A percentile compares a stretch with the other conserved stretches of the same genome.
These are phyloP conservation scores for Cladosporium sp. DNA, from an alignment of 2,329 filamentous ascomycete species.

Conservation along the genomic window DNA sequence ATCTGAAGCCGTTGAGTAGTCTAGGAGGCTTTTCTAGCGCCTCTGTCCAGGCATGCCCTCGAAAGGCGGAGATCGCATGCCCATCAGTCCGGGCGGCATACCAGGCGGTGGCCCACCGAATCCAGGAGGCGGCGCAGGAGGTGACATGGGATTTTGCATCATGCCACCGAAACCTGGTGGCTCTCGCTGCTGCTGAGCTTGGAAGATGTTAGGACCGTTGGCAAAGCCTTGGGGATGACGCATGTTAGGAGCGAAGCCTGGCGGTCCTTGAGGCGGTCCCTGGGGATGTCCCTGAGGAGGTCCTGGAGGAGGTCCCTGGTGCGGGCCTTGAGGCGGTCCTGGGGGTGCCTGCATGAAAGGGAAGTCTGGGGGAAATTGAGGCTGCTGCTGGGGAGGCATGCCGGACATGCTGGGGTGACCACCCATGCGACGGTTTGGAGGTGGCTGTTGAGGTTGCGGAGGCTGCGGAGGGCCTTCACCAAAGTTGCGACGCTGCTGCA, in stretches of 20 bases:
- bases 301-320: constrained; percentile 1
- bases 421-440: constrained; percentile 21
- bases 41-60: constrained; percentile 9
- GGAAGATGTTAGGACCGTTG: constrained; percentile 9
- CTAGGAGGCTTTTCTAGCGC: constrained; percentile 10
- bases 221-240: constrained; percentile 11
- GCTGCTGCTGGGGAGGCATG: constrained; percentile 25
- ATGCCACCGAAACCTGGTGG: constrained; percentile 12
- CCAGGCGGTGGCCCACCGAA: constrained; percentile 6
- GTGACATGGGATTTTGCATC: constrained; percentile 13
- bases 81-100: constrained; percentile 12
- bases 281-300: constrained; percentile 5
- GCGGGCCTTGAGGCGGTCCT: background rate
- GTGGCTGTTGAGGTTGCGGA: constrained; percentile 17
- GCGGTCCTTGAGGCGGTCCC: constrained; percentile 8
- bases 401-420: constrained; percentile 25
- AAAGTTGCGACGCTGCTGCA: constrained; percentile 23
- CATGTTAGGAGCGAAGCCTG: constrained; percentile 12
- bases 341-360: constrained; percentile 14
- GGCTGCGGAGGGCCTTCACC: constrained; percentile 22
- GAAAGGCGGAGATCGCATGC: constrained; percentile 10
- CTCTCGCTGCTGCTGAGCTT: constrained; percentile 10
- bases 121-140: constrained; percentile 9
- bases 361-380: constrained; percentile 20
- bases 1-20: too few species aligned